phyloP scores from a whole-genome alignment of 495 filamentous ascomycete species.

The Daldinia childiae region DNA sequence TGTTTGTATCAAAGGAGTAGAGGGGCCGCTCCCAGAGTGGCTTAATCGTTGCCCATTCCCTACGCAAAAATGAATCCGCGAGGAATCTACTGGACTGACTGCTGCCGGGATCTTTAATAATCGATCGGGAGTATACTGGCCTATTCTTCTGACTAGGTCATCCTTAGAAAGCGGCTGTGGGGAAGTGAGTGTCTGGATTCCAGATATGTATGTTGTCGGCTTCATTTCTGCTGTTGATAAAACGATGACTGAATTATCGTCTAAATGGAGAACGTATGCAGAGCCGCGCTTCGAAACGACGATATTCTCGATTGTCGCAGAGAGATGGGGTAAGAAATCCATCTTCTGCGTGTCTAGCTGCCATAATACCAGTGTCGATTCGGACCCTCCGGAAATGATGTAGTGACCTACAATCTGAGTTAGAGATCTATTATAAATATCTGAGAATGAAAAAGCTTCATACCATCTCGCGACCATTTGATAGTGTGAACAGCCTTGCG shows the following conservation, averaged over 20 bases:
- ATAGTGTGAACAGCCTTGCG: constrained; percentile 79
- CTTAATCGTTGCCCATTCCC: constrained; percentile 58
- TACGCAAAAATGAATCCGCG: constrained; percentile 57
- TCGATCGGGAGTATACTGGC: constrained; percentile 23
- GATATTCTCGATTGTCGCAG: constrained; percentile 81
- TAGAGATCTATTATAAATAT: constrained; percentile 13
- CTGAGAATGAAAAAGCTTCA: constrained; percentile 32
- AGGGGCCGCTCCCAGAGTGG: constrained; percentile 49
- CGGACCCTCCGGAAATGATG: constrained; percentile 88
- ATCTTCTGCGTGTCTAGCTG: constrained; percentile 85
- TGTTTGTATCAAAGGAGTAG: constrained; percentile 71
- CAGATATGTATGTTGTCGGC: constrained; percentile 80
- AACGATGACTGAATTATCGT: constrained; percentile 89
- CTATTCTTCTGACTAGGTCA: constrained; percentile 51
- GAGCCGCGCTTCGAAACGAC: constrained; percentile 80
- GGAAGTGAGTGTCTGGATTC: constrained; percentile 73
- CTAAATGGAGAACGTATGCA: constrained; percentile 82
- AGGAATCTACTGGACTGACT: constrained; percentile 51
- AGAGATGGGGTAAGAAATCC: constrained; percentile 87
- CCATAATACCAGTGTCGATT: constrained; percentile 94
- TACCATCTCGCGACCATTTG: constrained; percentile 93
- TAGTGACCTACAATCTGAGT: constrained; percentile 78
- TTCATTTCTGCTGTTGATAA: constrained; percentile 87
- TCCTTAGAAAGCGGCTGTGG: constrained; percentile 54
- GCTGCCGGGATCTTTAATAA: constrained; percentile 47